A percentile compares a stretch with the other conserved stretches of the same genome.
Conservation (phyloP, 2,329 filamentous ascomycete genomes). For the Fonsecaea pugnacius region DNA sequence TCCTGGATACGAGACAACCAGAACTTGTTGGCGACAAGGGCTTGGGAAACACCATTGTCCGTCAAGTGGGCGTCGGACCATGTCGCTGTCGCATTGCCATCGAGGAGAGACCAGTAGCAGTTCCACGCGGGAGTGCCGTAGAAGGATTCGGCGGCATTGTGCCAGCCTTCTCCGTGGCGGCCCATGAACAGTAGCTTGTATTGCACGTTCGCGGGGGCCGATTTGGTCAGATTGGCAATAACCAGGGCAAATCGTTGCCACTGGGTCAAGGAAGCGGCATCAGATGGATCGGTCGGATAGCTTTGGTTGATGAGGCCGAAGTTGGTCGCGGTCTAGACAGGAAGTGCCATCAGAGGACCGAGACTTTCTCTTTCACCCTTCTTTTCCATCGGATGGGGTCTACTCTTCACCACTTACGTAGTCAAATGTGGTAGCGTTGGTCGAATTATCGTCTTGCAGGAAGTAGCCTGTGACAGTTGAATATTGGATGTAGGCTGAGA, state of each 20-base stretch:
- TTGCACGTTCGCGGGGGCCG: slow-evolving; percentile 44
- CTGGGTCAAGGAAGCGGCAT: slow-evolving; percentile 51
- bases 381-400: neutral
- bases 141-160: slow-evolving; percentile 64
- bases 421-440: slow-evolving; percentile 54
- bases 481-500: slow-evolving; percentile 38
- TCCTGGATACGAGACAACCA: slow-evolving; percentile 55
- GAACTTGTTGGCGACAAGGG: slow-evolving; percentile 52
- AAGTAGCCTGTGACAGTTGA: slow-evolving; percentile 55
- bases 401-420: slow-evolving; percentile 45
- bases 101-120: slow-evolving; percentile 63
- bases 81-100: slow-evolving; percentile 59
- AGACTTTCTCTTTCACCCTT: neutral
- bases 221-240: slow-evolving; percentile 52
- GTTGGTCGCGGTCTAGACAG: slow-evolving; percentile 45
- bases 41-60: slow-evolving; percentile 56
- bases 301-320: slow-evolving; percentile 56
- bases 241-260: slow-evolving; percentile 60
- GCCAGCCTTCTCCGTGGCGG: slow-evolving; percentile 64
- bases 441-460: slow-evolving; percentile 55
- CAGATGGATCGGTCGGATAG: slow-evolving; percentile 49
- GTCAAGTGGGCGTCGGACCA: slow-evolving; percentile 66
- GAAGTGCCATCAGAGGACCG: neutral
- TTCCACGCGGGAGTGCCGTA: slow-evolving; percentile 66
- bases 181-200: slow-evolving; percentile 64